A percentile compares a stretch with the other conserved stretches of the same genome.
These are phyloP conservation scores for Aspergillus persii DNA, from an alignment of 2,329 filamentous ascomycete species.

Conservation along the genomic window DNA sequence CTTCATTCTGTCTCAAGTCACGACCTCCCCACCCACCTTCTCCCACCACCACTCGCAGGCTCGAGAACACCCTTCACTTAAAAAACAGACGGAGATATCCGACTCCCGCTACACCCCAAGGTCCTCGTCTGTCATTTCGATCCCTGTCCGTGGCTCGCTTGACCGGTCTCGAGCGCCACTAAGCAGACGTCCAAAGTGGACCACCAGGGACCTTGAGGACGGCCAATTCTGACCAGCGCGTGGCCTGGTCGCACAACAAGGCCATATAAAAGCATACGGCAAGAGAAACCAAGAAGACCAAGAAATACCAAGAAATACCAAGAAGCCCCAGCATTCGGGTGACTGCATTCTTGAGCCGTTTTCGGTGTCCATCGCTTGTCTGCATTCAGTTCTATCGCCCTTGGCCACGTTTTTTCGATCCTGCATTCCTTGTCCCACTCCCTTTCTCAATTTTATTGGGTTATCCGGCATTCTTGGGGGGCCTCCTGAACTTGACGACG, in stretches of 20 bases:
- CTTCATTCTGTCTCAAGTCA: neutral
- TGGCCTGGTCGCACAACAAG: conserved; percentile 1
- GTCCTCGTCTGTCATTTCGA: conserved; percentile 15
- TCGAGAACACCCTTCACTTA: neutral
- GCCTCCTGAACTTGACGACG: neutral
- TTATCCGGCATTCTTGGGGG: conserved; percentile 2
- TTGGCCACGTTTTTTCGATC: conserved; percentile 13
- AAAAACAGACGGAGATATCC: neutral
- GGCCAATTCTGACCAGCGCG: conserved; percentile 4
- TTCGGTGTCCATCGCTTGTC: neutral
- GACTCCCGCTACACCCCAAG: conserved; percentile 10
- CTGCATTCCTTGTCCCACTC: neutral
- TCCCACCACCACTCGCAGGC: neutral
- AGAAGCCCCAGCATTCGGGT: conserved; percentile 10
- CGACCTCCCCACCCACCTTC: neutral
- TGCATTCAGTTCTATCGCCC: neutral
- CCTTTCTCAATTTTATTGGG: neutral
- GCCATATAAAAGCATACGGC: conserved; percentile 11
- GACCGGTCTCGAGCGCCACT: conserved; percentile 10
- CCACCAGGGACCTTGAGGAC: conserved; percentile 15
- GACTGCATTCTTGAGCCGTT: conserved; percentile 1
- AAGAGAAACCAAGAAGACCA: conserved; percentile 12
- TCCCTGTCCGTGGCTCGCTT: conserved; percentile 6
- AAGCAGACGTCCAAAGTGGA: conserved; percentile 6
- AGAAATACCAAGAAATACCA: conserved; percentile 5